phyloP scores from a whole-genome alignment of 495 filamentous ascomycete genomes.

The Amorphotheca resinae region DNA sequence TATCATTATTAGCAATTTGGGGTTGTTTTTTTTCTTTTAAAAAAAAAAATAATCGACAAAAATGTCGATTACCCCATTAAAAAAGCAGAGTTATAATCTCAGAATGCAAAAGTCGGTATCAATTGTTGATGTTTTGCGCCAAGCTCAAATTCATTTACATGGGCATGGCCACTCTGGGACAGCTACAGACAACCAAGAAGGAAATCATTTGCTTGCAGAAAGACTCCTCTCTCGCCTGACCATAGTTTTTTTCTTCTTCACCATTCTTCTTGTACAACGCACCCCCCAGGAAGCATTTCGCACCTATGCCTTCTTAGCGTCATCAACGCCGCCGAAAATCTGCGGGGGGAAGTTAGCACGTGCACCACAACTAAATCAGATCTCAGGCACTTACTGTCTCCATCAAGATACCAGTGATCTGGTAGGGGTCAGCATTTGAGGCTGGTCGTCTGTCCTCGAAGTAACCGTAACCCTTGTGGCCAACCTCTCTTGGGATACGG shows the following conservation, averaged over 20 bases:
- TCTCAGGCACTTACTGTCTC: conserved; percentile 42
- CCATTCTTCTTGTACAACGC: conserved; percentile 16
- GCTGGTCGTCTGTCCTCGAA: conserved; percentile 95
- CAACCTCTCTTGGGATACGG: conserved; percentile 82
- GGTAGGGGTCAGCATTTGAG: conserved; percentile 93
- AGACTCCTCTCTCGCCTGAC: conserved; percentile 9
- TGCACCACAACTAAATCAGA: neutral
- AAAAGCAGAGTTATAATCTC: too few relatives aligned
- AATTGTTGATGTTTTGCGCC: too few relatives aligned
- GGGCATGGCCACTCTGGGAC: conserved; percentile 1
- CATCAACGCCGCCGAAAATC: conserved; percentile 17
- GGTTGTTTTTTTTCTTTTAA: too few relatives aligned
- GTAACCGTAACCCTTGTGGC: conserved; percentile 93
- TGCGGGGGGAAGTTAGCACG: neutral
- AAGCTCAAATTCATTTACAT: too few relatives aligned
- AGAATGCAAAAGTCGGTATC: too few relatives aligned
- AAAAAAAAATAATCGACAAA: too few relatives aligned
- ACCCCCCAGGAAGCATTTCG: neutral
- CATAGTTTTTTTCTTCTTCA: conserved; percentile 10
- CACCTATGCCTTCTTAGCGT: conserved; percentile 12
- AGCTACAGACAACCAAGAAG: conserved; percentile 1
- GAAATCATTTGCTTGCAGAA: conserved; percentile 17
- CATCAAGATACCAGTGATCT: conserved; percentile 87
- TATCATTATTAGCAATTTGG: too few relatives aligned
- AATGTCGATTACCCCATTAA: too few relatives aligned